Evolutionary conservation across 768 basidiomycete species (phyloP).

Genomic region (Serendipita sp.): DNA sequence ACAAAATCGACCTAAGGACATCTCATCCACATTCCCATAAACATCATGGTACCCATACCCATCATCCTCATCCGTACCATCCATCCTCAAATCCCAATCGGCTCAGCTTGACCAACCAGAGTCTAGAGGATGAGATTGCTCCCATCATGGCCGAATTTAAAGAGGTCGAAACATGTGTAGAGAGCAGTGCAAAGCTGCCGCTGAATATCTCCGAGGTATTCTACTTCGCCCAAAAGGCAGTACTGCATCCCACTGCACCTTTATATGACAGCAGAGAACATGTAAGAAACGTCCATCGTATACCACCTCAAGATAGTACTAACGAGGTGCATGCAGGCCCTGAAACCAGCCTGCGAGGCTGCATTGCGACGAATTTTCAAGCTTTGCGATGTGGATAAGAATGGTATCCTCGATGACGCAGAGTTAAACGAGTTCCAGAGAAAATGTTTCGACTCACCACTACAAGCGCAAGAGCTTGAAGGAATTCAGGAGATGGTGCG

Average conservation of each 20-base stretch:
- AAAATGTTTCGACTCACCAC: slow-evolving; percentile 87
- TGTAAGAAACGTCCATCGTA: slow-evolving; percentile 30
- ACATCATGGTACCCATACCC: neutral
- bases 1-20: slow-evolving; percentile 92
- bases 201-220: slow-evolving; percentile 94
- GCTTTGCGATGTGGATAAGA: slow-evolving; percentile 87
- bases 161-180: slow-evolving; percentile 98
- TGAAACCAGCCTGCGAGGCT: slow-evolving; percentile 82
- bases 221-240: slow-evolving; percentile 97
- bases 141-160: slow-evolving; percentile 99
- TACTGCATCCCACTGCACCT: slow-evolving; percentile 90
- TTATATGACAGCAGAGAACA: slow-evolving; percentile 94
- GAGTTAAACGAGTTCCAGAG: slow-evolving; percentile 96
- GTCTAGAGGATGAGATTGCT: slow-evolving; percentile 82
- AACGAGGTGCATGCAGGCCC: slow-evolving; percentile 34
- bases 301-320: neutral
- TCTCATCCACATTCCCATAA: slow-evolving; percentile 23
- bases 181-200: slow-evolving; percentile 83
- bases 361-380: slow-evolving; percentile 92
- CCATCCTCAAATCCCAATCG: neutral
- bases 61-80: neutral
- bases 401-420: slow-evolving; percentile 72
- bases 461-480: slow-evolving; percentile 85
- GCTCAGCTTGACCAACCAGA: slow-evolving; percentile 74
- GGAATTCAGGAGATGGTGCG: slow-evolving; percentile 90